Evolutionary conservation across 2,329 filamentous ascomycete species (phyloP).

Genomic region (Talaromyces pinophilus): DNA sequence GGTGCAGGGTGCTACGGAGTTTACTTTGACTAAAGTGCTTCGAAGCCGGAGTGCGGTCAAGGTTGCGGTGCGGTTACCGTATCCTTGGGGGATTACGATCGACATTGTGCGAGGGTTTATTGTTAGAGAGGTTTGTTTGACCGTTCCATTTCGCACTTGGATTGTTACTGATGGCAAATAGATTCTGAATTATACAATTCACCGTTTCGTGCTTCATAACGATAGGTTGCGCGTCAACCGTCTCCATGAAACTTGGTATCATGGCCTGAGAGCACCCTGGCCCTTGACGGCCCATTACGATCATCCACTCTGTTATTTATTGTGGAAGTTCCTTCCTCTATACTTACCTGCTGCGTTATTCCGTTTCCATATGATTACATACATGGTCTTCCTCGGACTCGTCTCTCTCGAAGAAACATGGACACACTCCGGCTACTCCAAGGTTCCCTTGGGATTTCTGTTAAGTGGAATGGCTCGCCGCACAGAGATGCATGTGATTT

Average conservation of each 20-base stretch:
- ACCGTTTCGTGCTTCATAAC: slow-evolving; percentile 70
- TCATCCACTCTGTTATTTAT: slow-evolving; percentile 58
- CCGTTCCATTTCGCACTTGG: background rate
- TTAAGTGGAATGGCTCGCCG: slow-evolving; percentile 60
- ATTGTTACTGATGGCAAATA: slow-evolving; percentile 20
- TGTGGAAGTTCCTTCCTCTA: slow-evolving; percentile 57
- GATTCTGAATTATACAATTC: slow-evolving; percentile 63
- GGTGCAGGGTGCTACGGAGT: slow-evolving; percentile 59
- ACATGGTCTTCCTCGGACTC: slow-evolving; percentile 55
- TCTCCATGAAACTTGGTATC: slow-evolving; percentile 58
- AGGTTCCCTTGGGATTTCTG: slow-evolving; percentile 60
- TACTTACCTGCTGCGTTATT: slow-evolving; percentile 59
- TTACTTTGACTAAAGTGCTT: slow-evolving; percentile 55
- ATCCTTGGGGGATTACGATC: slow-evolving; percentile 62
- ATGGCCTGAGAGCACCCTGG: slow-evolving; percentile 55
- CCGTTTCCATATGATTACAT: slow-evolving; percentile 63
- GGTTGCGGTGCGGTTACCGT: slow-evolving; percentile 60
- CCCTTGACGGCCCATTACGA: slow-evolving; percentile 62
- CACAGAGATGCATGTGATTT: slow-evolving; percentile 57
- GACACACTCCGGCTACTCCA: slow-evolving; percentile 61
- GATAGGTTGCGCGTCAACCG: slow-evolving; percentile 55
- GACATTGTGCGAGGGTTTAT: slow-evolving; percentile 57
- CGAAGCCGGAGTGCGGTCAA: slow-evolving; percentile 57
- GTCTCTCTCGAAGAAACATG: slow-evolving; percentile 63
- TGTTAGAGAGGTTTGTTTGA: slow-evolving; percentile 56